Percentiles rank a stretch among this genome's conserved stretches.
These are phyloP conservation scores for Prunus persica DNA, from an alignment of 306 rosid genomes.

Conservation along the genomic window DNA sequence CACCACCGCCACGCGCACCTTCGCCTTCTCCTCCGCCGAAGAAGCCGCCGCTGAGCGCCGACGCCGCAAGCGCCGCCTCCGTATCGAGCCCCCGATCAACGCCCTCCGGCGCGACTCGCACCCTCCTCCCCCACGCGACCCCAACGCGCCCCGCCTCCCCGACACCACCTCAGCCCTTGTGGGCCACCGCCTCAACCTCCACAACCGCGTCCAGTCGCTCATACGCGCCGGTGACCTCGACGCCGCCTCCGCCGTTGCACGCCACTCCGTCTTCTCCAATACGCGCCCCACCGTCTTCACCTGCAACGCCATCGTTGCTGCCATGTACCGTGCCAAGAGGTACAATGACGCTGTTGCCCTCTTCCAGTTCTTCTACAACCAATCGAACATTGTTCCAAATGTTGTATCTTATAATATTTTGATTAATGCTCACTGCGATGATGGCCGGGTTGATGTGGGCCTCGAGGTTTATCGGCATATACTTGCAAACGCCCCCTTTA, in stretches of 20 bases:
- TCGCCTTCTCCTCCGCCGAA: constrained; percentile 86
- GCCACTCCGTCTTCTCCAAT: constrained; percentile 75
- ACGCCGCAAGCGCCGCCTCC: constrained; percentile 80
- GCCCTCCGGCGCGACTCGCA: constrained; percentile 72
- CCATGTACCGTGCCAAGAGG: constrained; percentile 86
- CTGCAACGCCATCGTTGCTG: constrained; percentile 92
- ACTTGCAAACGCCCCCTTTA: constrained; percentile 63
- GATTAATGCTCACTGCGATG: constrained; percentile 83
- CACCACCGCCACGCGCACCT: constrained; percentile 35
- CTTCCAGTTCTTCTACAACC: constrained; percentile 79
- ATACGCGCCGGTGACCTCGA: constrained; percentile 91
- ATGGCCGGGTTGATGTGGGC: constrained; percentile 75
- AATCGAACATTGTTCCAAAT: constrained; percentile 78
- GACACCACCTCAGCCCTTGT: constrained; percentile 79
- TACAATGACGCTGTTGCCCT: constrained; percentile 69
- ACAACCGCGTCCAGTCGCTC: constrained; percentile 88
- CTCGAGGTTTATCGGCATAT: constrained; percentile 68
- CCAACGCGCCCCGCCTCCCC: constrained; percentile 86
- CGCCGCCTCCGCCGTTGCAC: constrained; percentile 76
- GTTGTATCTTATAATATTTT: constrained; percentile 82
- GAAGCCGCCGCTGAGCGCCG: constrained; percentile 97
- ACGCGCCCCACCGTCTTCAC: constrained; percentile 97
- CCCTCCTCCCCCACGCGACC: constrained; percentile 54
- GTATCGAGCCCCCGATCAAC: constrained; percentile 87
- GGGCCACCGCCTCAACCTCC: constrained; percentile 84